Percentiles rank a stretch among this genome's conserved stretches.
Conservation (phyloP, 371 early-diverging fungal species). For the Blastocladiella emersonii region DNA sequence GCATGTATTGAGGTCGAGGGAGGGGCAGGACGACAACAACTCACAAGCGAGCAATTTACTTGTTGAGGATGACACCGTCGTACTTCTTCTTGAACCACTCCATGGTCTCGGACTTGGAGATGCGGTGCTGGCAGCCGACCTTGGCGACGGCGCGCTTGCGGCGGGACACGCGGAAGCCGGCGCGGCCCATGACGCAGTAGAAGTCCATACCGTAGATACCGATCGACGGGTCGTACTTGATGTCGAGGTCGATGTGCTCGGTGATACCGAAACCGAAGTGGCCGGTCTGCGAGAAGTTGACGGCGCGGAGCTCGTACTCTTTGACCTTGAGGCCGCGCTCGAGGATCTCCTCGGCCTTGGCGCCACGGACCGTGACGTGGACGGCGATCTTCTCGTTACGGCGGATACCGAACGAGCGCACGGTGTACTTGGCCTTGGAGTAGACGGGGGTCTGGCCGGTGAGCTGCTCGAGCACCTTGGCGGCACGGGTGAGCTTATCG, state of each 20-base stretch:
- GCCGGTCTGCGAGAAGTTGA: constrained; percentile 96
- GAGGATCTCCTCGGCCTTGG: constrained; percentile 91
- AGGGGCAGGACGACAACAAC: no score
- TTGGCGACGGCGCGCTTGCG: constrained; percentile 81
- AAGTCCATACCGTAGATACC: constrained; percentile 96
- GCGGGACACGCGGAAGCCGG: constrained; percentile 92
- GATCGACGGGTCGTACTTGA: constrained; percentile 80
- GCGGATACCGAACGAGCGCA: constrained; percentile 99
- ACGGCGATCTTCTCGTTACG: constrained; percentile 99
- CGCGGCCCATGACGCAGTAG: constrained; percentile 95
- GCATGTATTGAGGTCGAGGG: no score
- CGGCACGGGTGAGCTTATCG: constrained; percentile 98
- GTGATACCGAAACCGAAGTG: constrained; percentile 99
- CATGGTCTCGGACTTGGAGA: constrained; percentile 68
- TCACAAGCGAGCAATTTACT: no score
- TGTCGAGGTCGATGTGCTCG: constrained; percentile 99
- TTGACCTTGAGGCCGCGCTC: constrained; percentile 99
- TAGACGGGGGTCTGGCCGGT: constrained; percentile 98
- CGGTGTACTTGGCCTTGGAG: constrained; percentile 99
- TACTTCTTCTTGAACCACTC: constrained; percentile 63
- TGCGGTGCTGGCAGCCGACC: constrained; percentile 88
- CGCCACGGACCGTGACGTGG: constrained; percentile 97
- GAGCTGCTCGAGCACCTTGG: constrained; percentile 99
- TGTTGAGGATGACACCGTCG: constrained; percentile 77
- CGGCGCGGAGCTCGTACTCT: constrained; percentile 94